These are phyloP conservation scores for Aurinia saxatilis DNA, from an alignment of 345 rosid species.

Conservation along the genomic window DNA sequence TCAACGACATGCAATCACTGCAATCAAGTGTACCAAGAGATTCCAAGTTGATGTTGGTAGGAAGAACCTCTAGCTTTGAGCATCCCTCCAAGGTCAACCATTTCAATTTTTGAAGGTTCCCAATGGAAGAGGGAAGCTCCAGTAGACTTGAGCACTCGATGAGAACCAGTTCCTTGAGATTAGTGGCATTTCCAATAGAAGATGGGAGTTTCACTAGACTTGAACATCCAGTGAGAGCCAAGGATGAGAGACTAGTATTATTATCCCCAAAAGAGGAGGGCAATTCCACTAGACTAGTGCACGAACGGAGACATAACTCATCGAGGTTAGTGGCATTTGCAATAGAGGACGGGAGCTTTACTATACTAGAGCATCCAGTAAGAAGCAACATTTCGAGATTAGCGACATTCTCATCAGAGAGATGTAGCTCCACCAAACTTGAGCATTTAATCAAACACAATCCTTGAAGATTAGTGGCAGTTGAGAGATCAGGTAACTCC, in stretches of 20 bases:
- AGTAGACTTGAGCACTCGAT: accelerated
- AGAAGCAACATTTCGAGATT: neutral
- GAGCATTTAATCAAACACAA: no score
- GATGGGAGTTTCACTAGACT: neutral
- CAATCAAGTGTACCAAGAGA: neutral
- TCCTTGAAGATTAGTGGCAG: no score
- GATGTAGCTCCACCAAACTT: no score
- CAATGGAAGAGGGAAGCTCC: neutral
- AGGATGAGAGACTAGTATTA: no score
- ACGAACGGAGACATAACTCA: no score
- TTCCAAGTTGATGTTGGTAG: constrained; percentile 4
- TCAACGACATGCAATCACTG: neutral
- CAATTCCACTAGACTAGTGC: no score
- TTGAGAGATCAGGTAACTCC: no score
- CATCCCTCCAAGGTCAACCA: accelerated
- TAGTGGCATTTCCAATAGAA: neutral
- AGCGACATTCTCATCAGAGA: no score
- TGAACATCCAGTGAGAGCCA: no score
- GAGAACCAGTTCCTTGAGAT: accelerated
- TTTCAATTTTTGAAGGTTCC: accelerated
- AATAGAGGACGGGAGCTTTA: no score
- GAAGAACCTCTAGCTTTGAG: neutral
- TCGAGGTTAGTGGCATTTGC: no score
- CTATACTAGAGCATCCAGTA: neutral
- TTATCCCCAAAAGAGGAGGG: no score